Conservation (phyloP, 345 rosid genomes). For the Corchorus olitorius region DNA sequence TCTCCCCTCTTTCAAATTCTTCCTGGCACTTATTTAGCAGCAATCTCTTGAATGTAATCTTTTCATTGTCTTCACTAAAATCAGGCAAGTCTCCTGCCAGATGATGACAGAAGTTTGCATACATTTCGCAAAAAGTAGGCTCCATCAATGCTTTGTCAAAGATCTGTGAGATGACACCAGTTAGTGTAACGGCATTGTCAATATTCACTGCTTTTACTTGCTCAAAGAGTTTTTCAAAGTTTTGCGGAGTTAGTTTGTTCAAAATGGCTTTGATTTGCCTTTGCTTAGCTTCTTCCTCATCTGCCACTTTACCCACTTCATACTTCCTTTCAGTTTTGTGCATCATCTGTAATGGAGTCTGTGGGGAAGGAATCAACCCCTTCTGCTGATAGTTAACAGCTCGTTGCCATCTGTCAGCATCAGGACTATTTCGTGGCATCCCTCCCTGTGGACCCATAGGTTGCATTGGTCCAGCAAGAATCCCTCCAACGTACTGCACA, state of each 20-base stretch:
- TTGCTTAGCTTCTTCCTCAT: slow-evolving; percentile 84
- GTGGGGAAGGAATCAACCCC: slow-evolving; percentile 89
- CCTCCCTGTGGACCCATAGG: slow-evolving; percentile 64
- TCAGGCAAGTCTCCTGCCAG: slow-evolving; percentile 79
- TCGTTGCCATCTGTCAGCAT: slow-evolving; percentile 90
- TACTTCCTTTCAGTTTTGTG: slow-evolving; percentile 94
- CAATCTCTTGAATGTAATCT: slow-evolving; percentile 79
- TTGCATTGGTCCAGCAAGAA: slow-evolving; percentile 77
- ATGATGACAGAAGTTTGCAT: slow-evolving; percentile 73
- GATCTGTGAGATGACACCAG: slow-evolving; percentile 83
- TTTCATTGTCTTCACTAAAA: slow-evolving; percentile 69
- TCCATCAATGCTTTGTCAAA: slow-evolving; percentile 98
- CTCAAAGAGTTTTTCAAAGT: slow-evolving; percentile 89
- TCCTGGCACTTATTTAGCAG: slow-evolving; percentile 95
- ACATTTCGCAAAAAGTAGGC: slow-evolving; percentile 99
- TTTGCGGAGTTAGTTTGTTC: slow-evolving; percentile 97
- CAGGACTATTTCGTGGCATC: slow-evolving; percentile 59
- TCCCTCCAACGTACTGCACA: slow-evolving; percentile 45
- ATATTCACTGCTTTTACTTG: slow-evolving; percentile 87
- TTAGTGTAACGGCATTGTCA: slow-evolving; percentile 73
- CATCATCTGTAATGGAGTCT: slow-evolving; percentile 78
- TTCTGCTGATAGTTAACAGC: slow-evolving; percentile 58
- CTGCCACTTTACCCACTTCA: slow-evolving; percentile 77
- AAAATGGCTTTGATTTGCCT: slow-evolving; percentile 85
- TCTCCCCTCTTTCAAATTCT: slow-evolving; percentile 93